Base-by-base conservation (phyloP, 805 yeast genomes). In the Barnettozyma sp. region DNA sequence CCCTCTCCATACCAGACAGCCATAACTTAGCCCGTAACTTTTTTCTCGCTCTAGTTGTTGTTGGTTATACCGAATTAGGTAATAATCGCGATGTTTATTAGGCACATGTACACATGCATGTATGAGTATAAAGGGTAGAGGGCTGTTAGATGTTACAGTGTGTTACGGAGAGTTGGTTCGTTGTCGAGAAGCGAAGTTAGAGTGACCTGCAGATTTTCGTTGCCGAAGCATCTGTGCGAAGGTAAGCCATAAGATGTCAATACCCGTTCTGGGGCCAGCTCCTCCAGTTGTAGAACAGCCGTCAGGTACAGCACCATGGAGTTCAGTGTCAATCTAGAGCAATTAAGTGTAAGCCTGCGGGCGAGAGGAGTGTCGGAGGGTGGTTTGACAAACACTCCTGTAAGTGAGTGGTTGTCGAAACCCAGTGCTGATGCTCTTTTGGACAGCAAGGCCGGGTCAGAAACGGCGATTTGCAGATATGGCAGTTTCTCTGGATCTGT, bases 321-420 rank as follows among this genome's bases (percentile, higher is more conserved):
- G 25, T 39, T 39, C 30, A 27, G 35, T 6, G 34, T 32, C 24
- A 35, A 22, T 22, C 42, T 31, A 9, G 30, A 16, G 13, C 39
- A 35, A n/a, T 32, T 29, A 10, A 39, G 22, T 8, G 15, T 20
- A 9, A 39, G n/a, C n/a, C n/a, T n/a, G n/a, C n/a, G n/a, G n/a
- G n/a, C n/a, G n/a, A n/a, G n/a, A n/a, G n/a, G n/a, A n/a, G n/a
- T n/a, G n/a, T n/a, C n/a, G n/a, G n/a, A n/a, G n/a, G n/a, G n/a
- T n/a, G n/a, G n/a, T n/a, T n/a, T n/a, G 13, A 15, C 29, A 27
- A 9, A 19, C 8, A 12, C n/a, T 15, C 19, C 18, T 19, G 28
- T 22, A 20, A 22, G 13, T 2, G n/a, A 6, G 5, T 22, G 13
- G 22, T 16, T 25, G 16, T 18, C 15, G 30, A 17, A 17, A 3